Evolutionary conservation across 257 asterid genomes (phyloP), one percentile per base, ranked within the genome.

Genomic region (Coffea canephora): DNA sequence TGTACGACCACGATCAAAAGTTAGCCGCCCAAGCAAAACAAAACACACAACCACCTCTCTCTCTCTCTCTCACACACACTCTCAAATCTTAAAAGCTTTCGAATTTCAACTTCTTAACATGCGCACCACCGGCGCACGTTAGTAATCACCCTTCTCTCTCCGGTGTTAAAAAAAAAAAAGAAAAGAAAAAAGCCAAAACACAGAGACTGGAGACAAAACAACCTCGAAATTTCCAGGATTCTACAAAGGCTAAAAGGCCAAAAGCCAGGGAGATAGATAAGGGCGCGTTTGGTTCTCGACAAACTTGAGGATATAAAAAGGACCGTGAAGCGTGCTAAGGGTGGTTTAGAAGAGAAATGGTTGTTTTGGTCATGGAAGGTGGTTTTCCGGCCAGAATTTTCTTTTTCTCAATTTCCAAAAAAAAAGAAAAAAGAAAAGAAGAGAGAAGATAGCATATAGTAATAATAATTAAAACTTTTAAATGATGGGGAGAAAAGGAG

Each of bases 111-210:
- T 48, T 36, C 74, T 62, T 27, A 76, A 67, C 75, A 19, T 74
- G 80, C 84, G 73, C 86, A 76, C 78, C 80, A 0, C 80, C 80
- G 76, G 88, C 71, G 80, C 82, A 79, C 72, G 85, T 81, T 84
- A 84, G 86, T 77, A 70, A 80, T 19, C 8, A 64, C 71, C 79
- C 5, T 6, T 48, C 49, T 75, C 49, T 34, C 65, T 4, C 41
- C 0, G 16, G 8, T 31, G 34, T 31, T 31, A 31, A 61, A 7
- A 36, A 49, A 48, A 49, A 45, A 59, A 39, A 3, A 2, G 0
- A 39, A 39, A 39, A 39, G 5, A 4, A 39, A 39, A 2, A 31
- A 31, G 34, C 34, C 34, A 31, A 31, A 31, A 16, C 12, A 21
- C 75, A 54, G 67, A 11, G 18, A 31, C 34, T 31, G 34, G 34